Evolutionary conservation across 495 filamentous ascomycete genomes (phyloP).

Genomic region (Penicillium cosmopolitanum): DNA sequence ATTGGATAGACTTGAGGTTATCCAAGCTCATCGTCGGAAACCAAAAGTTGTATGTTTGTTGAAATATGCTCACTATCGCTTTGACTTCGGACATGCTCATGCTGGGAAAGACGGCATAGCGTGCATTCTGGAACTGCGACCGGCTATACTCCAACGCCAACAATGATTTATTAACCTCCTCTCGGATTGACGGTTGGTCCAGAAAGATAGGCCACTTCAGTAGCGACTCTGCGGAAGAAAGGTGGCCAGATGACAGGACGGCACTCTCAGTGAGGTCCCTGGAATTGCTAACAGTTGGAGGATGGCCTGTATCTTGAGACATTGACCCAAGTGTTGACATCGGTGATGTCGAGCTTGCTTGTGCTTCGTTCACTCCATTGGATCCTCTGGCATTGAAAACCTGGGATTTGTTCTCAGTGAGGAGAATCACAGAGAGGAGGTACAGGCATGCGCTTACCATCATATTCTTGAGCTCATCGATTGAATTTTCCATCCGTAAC

Average conservation of each 20-base stretch:
- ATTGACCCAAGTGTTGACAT: constrained; percentile 3
- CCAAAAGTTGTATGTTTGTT: constrained; percentile 17
- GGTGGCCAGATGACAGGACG: constrained; percentile 11
- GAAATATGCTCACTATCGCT: constrained; percentile 7
- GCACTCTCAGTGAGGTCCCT: constrained; percentile 15
- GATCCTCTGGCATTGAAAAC: background rate
- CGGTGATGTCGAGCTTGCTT: constrained; percentile 2
- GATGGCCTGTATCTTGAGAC: constrained; percentile 2
- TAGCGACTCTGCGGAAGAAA: constrained; percentile 16
- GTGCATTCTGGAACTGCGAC: constrained; percentile 4
- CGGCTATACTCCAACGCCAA: constrained; percentile 9
- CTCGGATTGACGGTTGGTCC: constrained; percentile 4
- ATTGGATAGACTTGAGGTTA: constrained; percentile 4
- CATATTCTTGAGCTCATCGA: constrained; percentile 14
- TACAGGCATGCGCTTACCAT: constrained; percentile 1
- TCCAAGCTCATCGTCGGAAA: constrained; percentile 14
- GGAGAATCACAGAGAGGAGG: background rate
- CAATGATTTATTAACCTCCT: constrained; percentile 8
- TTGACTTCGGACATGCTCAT: constrained; percentile 11
- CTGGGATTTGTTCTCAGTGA: constrained; percentile 1
- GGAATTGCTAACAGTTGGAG: constrained; percentile 2
- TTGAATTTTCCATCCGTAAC: constrained; percentile 11
- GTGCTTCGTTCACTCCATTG: background rate
- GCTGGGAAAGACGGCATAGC: constrained; percentile 10
- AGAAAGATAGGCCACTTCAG: constrained; percentile 13